Percentiles rank a stretch among this genome's conserved stretches.
phyloP scores from a whole-genome alignment of 2,329 filamentous ascomycete species.

The Myotisia sp. region DNA sequence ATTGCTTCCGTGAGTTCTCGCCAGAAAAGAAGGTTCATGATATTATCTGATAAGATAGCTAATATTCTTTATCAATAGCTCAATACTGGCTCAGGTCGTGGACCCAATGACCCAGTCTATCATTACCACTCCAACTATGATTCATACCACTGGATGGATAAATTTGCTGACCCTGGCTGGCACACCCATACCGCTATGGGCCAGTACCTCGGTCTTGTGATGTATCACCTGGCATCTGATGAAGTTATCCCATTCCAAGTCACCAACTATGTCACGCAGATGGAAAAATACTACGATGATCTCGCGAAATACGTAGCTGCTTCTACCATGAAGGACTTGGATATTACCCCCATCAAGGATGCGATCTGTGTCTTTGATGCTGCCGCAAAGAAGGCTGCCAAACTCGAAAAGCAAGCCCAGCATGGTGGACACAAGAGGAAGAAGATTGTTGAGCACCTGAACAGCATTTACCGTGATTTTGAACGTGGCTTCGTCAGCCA shows the following conservation, averaged over 20 bases:
- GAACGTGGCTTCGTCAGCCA: constrained; percentile 33
- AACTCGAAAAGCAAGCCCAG: constrained; percentile 5
- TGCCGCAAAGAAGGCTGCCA: constrained; percentile 8
- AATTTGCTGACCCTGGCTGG: constrained; percentile 39
- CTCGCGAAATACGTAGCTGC: constrained; percentile 20
- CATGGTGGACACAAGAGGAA: constrained; percentile 7
- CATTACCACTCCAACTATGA: constrained; percentile 37
- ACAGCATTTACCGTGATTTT: constrained; percentile 34
- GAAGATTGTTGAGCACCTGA: constrained; percentile 20
- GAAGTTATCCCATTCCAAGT: constrained; percentile 27
- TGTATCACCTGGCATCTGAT: constrained; percentile 29
- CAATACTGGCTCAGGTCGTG: constrained; percentile 27
- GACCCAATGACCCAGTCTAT: constrained; percentile 30
- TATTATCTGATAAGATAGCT: not conserved
- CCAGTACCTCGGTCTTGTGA: constrained; percentile 31
- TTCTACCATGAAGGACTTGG: constrained; percentile 9
- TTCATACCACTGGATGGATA: constrained; percentile 39
- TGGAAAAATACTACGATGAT: constrained; percentile 23
- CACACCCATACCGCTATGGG: constrained; percentile 37
- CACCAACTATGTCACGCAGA: constrained; percentile 23
- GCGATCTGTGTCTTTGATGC: constrained; percentile 26
- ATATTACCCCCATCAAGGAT: constrained; percentile 15
- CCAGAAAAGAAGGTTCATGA: not conserved
- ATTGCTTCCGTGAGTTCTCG: constrained; percentile 17
- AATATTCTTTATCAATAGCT: constrained; percentile 14